Evolutionary conservation across 2,329 filamentous ascomycete species (phyloP).

Genomic region (Thelonectria blattea): DNA sequence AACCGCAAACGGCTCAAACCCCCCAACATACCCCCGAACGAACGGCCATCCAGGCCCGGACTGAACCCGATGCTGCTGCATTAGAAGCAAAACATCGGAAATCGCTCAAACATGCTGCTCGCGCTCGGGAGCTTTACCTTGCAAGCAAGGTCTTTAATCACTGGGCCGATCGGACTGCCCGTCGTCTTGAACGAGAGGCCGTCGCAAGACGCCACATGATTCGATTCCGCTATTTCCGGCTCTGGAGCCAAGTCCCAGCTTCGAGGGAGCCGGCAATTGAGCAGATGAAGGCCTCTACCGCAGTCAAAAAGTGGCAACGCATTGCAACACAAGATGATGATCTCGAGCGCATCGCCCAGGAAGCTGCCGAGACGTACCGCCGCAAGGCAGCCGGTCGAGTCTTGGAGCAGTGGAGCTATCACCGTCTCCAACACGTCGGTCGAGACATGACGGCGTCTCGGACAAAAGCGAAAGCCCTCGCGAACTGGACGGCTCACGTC

Average conservation of each 20-base stretch:
- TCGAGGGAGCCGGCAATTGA: conserved; percentile 39
- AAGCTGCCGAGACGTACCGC: conserved; percentile 31
- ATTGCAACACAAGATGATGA: conserved; percentile 37
- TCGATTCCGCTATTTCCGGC: conserved; percentile 54
- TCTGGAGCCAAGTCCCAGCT: conserved; percentile 44
- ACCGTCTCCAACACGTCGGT: conserved; percentile 29
- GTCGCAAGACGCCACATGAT: conserved; percentile 74
- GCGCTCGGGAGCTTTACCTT: conserved; percentile 70
- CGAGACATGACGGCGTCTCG: conserved; percentile 29
- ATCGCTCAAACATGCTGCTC: conserved; percentile 58
- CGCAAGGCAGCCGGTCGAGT: conserved; percentile 29
- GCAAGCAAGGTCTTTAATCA: conserved; percentile 47
- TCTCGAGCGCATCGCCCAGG: conserved; percentile 35
- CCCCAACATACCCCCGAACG: conserved; percentile 2
- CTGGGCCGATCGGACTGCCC: conserved; percentile 70
- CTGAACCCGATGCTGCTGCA: conserved; percentile 15
- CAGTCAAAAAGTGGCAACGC: conserved; percentile 44
- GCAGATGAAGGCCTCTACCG: conserved; percentile 39
- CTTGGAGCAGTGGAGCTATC: conserved; percentile 40
- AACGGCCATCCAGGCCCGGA: background rate
- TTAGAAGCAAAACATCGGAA: conserved; percentile 27
- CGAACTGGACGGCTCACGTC: conserved; percentile 34
- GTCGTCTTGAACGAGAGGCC: conserved; percentile 70
- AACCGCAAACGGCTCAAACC: background rate
- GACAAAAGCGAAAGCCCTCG: conserved; percentile 26